Percentiles rank a stretch among this genome's conserved stretches.
phyloP scores from a whole-genome alignment of 345 rosid species.

The Abelmoschus esculentus region DNA sequence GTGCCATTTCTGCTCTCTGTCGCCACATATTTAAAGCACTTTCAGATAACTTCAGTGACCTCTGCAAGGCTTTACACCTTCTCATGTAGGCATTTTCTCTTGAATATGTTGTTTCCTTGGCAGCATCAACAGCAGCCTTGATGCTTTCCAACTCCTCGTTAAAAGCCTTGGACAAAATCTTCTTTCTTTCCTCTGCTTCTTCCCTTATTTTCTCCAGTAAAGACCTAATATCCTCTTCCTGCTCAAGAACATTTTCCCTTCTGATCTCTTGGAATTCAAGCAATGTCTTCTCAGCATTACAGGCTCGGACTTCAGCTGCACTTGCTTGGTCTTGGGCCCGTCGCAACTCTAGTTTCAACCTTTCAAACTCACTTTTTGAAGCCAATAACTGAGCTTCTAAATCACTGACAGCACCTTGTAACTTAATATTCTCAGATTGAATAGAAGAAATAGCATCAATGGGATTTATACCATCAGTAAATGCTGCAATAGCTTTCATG shows the following conservation, averaged over 20 bases:
- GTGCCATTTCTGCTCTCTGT: slow-evolving; percentile 35
- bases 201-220: too few relatives aligned
- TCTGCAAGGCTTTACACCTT: slow-evolving; percentile 34
- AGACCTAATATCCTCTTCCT: slow-evolving; percentile 24
- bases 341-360: slow-evolving; percentile 31
- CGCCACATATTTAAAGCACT: slow-evolving; percentile 32
- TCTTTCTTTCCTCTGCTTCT: too few relatives aligned
- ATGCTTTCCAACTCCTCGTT: slow-evolving; percentile 31
- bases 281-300: slow-evolving; percentile 32
- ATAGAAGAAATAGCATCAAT: slow-evolving; percentile 29
- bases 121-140: slow-evolving; percentile 30
- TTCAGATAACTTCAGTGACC: slow-evolving; percentile 36
- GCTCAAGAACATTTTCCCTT: slow-evolving; percentile 20
- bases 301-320: slow-evolving; percentile 27
- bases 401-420: slow-evolving; percentile 23
- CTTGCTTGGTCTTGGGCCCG: slow-evolving; percentile 20
- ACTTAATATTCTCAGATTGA: slow-evolving; percentile 26
- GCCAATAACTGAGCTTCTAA: slow-evolving; percentile 31
- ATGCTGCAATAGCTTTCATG: slow-evolving; percentile 1
- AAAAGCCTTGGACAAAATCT: slow-evolving; percentile 23
- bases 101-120: slow-evolving; percentile 23
- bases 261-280: slow-evolving; percentile 34
- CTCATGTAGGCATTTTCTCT: slow-evolving; percentile 30
- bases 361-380: slow-evolving; percentile 25
- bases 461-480: slow-evolving; percentile 7